These are phyloP conservation scores for Verticillium albo-atrum DNA, from an alignment of 2,329 filamentous ascomycete species.

Conservation along the genomic window DNA sequence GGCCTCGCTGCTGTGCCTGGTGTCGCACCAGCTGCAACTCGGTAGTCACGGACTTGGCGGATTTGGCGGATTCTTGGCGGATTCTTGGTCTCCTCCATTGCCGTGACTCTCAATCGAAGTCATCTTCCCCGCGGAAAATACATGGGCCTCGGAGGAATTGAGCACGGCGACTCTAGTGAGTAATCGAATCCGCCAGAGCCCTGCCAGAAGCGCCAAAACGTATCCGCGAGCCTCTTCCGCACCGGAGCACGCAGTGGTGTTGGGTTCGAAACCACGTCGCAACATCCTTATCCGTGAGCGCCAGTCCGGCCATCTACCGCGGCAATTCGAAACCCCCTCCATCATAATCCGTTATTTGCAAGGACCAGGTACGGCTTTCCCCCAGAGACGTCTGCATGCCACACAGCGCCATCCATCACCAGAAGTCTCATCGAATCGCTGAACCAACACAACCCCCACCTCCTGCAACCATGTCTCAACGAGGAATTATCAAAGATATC, in stretches of 20 bases:
- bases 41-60: not conserved
- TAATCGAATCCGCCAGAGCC: not conserved
- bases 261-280: not conserved
- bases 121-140: not conserved
- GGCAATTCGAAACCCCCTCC: not conserved
- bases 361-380: not conserved
- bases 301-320: not conserved
- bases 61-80: constrained; percentile 1
- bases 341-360: not conserved
- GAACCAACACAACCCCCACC: not conserved
- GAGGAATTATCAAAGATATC: constrained; percentile 28
- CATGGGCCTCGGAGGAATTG: not conserved
- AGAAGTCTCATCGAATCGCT: not conserved
- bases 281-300: not conserved
- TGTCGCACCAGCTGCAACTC: not conserved
- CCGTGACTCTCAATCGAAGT: not conserved
- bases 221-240: not conserved
- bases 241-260: not conserved
- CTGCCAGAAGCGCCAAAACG: not conserved
- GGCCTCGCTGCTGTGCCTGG: not conserved
- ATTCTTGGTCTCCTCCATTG: not conserved
- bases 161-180: not conserved
- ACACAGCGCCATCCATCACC: no score
- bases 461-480: constrained; percentile 18
- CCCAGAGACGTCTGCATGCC: not conserved